These are phyloP conservation scores for Orobanche coerulescens DNA, from an alignment of 257 asterid species.

Conservation along the genomic window DNA sequence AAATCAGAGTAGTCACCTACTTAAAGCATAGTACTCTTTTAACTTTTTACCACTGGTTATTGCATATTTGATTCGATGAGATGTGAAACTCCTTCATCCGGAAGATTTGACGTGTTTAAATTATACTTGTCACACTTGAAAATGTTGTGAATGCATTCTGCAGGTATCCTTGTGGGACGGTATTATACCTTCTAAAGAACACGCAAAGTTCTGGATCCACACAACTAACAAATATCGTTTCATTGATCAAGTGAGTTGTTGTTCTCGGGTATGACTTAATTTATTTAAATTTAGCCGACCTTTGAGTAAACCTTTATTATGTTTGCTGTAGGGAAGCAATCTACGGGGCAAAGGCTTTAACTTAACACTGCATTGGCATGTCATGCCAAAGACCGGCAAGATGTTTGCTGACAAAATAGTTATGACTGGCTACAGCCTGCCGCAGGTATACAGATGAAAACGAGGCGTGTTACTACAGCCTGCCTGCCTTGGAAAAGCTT, in stretches of 20 bases:
- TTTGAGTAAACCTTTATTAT: not conserved
- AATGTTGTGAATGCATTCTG: constrained; percentile 16
- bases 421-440: constrained; percentile 77
- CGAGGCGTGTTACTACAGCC: constrained; percentile 5
- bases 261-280: not conserved
- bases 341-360: constrained; percentile 73
- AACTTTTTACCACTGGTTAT: not conserved
- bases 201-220: constrained; percentile 67
- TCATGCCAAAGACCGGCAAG: constrained; percentile 97
- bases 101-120: not conserved
- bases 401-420: constrained; percentile 83
- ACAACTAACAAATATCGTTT: constrained; percentile 78
- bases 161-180: constrained; percentile 94
- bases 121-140: not conserved
- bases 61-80: not conserved
- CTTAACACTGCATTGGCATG: constrained; percentile 93
- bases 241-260: constrained; percentile 54
- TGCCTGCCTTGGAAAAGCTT: constrained; percentile 15
- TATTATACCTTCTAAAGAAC: constrained; percentile 71
- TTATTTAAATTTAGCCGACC: not conserved
- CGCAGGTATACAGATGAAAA: constrained; percentile 55
- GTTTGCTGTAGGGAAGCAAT: constrained; percentile 73
- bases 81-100: not conserved
- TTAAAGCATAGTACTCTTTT: not conserved
- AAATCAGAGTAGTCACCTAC: not conserved